Conservation (phyloP, 2,329 filamentous ascomycete genomes). For the Talaromyces sp. region DNA sequence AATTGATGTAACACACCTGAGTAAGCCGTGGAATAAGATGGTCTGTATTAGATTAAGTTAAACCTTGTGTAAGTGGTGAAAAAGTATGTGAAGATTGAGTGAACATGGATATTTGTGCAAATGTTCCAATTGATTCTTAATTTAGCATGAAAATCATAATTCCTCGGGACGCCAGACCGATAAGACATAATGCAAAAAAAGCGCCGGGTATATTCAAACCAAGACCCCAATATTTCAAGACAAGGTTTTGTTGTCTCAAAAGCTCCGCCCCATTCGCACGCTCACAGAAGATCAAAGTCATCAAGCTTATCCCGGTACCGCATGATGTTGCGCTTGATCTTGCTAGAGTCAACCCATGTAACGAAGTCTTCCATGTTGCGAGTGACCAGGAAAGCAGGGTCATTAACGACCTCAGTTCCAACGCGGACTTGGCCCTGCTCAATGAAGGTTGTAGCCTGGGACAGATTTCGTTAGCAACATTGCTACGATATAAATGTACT, state of each 20-base stretch:
- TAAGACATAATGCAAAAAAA: slow-evolving; percentile 23
- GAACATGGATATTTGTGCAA: not conserved
- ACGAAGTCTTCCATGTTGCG: slow-evolving; percentile 93
- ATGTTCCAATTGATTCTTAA: not conserved
- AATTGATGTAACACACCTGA: not conserved
- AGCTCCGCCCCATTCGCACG: not conserved
- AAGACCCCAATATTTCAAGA: slow-evolving; percentile 24
- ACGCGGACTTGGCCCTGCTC: slow-evolving; percentile 94
- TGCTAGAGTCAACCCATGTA: slow-evolving; percentile 92
- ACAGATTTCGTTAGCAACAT: not conserved
- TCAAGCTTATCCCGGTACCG: slow-evolving; percentile 93
- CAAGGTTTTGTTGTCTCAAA: slow-evolving; percentile 1
- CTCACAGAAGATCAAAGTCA: slow-evolving; percentile 86
- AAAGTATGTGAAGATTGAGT: not conserved
- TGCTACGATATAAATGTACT: not conserved
- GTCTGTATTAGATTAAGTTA: not conserved
- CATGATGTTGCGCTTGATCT: slow-evolving; percentile 96
- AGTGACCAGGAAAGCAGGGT: slow-evolving; percentile 86
- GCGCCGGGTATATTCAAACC: slow-evolving; percentile 29
- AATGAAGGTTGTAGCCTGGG: slow-evolving; percentile 69
- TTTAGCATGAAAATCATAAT: slow-evolving; percentile 11
- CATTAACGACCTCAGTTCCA: slow-evolving; percentile 85
- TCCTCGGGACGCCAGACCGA: slow-evolving; percentile 15
- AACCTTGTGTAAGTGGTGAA: not conserved
- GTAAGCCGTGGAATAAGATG: not conserved